Evolutionary conservation across 345 rosid species (phyloP).

Genomic region (Punica granatum): DNA sequence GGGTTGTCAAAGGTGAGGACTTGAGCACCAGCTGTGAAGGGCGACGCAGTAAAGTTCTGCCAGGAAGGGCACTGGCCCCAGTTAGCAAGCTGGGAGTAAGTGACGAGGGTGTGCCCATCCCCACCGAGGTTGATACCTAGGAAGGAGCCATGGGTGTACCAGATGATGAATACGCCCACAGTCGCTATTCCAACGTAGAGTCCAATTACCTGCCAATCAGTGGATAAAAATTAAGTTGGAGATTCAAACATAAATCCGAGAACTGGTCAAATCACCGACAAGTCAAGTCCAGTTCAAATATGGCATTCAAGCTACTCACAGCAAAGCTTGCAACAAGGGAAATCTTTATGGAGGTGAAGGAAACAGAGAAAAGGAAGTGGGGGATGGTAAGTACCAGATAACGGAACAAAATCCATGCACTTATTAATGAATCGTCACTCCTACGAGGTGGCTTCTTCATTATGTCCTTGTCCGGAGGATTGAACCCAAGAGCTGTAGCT

Average conservation of each 20-base stretch:
- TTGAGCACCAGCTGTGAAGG: conserved; percentile 72
- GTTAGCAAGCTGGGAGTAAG: conserved; percentile 69
- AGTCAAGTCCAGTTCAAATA: no score
- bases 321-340: not conserved
- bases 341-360: not conserved
- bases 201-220: conserved; percentile 66
- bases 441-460: conserved; percentile 94
- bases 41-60: conserved; percentile 55
- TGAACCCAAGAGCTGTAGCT: conserved; percentile 96
- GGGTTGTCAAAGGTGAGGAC: conserved; percentile 55
- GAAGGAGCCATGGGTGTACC: conserved; percentile 74
- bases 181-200: conserved; percentile 90
- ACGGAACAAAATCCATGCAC: conserved; percentile 96
- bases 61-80: conserved; percentile 84
- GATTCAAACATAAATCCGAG: not conserved
- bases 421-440: conserved; percentile 86
- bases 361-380: not conserved
- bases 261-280: no score
- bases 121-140: conserved; percentile 81
- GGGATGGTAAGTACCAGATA: conserved; percentile 48
- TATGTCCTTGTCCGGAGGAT: conserved; percentile 87
- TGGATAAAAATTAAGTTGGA: not conserved
- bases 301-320: not conserved
- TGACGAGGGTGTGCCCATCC: conserved; percentile 84
- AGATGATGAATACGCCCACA: conserved; percentile 85